These are phyloP conservation scores for Schoenoplectus tabernaemontani DNA, from an alignment of 202 grass and related monocot species.

Conservation along the genomic window DNA sequence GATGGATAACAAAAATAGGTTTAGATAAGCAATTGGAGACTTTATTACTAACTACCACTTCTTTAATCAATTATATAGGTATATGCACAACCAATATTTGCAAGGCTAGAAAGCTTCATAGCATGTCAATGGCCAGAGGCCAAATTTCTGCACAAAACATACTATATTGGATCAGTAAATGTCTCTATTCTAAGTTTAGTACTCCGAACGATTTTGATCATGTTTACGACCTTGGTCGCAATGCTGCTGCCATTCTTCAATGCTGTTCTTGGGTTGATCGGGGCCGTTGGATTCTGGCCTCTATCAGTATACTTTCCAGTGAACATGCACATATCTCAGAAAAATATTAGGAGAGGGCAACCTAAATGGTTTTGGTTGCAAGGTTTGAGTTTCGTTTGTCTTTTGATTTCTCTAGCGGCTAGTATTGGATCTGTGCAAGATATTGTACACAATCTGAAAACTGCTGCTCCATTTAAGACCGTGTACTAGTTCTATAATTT, in stretches of 20 bases:
- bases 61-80: conserved; percentile 33
- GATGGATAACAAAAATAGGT: not conserved
- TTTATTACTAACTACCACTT: not conserved
- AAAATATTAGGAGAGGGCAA: conserved; percentile 40
- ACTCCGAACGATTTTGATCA: conserved; percentile 64
- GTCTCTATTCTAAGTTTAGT: conserved; percentile 68
- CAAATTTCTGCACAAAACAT: conserved; percentile 71
- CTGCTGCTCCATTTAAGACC: conserved; percentile 59
- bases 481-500: conserved; percentile 20
- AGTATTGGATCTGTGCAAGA: conserved; percentile 77
- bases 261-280: conserved; percentile 78
- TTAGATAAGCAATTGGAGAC: not conserved
- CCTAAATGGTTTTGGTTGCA: conserved; percentile 63
- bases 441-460: conserved; percentile 86
- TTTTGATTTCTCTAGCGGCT: conserved; percentile 75
- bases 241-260: conserved; percentile 93
- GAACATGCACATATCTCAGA: conserved; percentile 65
- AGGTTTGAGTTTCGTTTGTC: conserved; percentile 75
- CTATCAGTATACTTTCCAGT: conserved; percentile 92
- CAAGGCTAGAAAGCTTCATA: conserved; percentile 62
- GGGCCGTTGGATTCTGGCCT: conserved; percentile 87
- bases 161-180: conserved; percentile 39
- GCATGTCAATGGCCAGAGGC: conserved; percentile 58
- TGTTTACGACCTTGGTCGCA: conserved; percentile 79
- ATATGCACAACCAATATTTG: conserved; percentile 88